Evolutionary conservation across 305 asterid species (phyloP).

Genomic region (Fraxinus baroniana): DNA sequence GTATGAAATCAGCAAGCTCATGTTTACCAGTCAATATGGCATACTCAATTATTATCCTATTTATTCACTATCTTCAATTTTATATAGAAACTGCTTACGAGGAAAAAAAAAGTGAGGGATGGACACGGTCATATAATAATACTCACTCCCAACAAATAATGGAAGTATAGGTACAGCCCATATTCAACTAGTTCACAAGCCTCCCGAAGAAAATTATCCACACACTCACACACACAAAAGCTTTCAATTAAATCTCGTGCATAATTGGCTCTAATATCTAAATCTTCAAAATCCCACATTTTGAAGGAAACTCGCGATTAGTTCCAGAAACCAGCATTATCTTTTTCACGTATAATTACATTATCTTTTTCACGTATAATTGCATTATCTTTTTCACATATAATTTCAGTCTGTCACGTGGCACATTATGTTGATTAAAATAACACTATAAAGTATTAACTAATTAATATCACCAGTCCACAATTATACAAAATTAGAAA

Average conservation of each 20-base stretch:
- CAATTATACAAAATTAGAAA: conserved; percentile 10
- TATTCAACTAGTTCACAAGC: conserved; percentile 14
- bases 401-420: background rate
- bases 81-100: background rate
- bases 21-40: background rate
- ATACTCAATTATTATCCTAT: background rate
- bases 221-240: background rate
- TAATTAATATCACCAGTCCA: background rate
- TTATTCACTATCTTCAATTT: background rate
- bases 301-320: background rate
- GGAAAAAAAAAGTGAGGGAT: background rate
- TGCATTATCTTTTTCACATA: background rate
- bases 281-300: background rate
- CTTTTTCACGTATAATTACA: background rate
- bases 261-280: background rate
- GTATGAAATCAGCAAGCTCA: background rate
- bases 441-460: background rate
- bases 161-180: background rate
- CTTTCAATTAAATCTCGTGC: background rate
- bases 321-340: background rate
- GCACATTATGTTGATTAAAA: background rate
- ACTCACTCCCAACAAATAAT: background rate
- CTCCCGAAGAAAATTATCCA: background rate
- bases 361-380: background rate
- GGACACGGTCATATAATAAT: background rate